Evolutionary conservation across 169 alveolate genomes (phyloP), one percentile per base, ranked within the genome.

Genomic region (Cyclospora cayetanensis): DNA sequence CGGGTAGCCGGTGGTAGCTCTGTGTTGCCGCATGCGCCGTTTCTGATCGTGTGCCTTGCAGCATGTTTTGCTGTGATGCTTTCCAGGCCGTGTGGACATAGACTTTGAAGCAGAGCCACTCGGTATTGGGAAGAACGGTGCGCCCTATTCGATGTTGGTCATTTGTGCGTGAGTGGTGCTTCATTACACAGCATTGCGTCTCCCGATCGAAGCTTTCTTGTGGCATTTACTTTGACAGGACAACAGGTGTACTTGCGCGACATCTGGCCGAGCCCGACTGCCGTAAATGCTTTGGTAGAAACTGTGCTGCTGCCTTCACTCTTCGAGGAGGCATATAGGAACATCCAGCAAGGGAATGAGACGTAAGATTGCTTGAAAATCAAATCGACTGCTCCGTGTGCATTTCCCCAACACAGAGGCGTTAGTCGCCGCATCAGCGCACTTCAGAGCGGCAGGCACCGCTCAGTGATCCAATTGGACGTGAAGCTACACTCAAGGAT

Each of bases 51-150:
- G 37, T 39, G 27, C 25, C 7, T 25, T 25, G 39, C 22, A 72
- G 25, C 60, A 22, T 20, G 31, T 60, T 60, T 60, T 25, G 35
- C 72, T 60, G 1, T 29, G 72, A 72, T 4, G 20, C 1, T 50
- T 25, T 15, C 50, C 88, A 77, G 88, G 88, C 18, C 4, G 88
- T 37, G 97, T 98, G 52, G 95, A 98, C 88, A 96, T 97, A 90
- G 99, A 98, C 93, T 95, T 98, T 43, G 98, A 95, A 46, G 97
- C 92, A 37, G 98, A 97, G 93, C 98, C 99, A 27, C 93, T 98
- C 80, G 99, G 98, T 4, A 90, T 88, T 25, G 97, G 95, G 93
- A 12, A 46, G 31, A 15, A 77, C 88, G 88, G 88, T 77, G 43
- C 31, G 88, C 20, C 72, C 63, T n/a, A n/a, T n/a, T 18, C 63